A percentile compares a stretch with the other conserved stretches of the same genome.
These are phyloP conservation scores for Agaricales sp. DNA, from an alignment of 1,284 basidiomycete species.

Conservation along the genomic window DNA sequence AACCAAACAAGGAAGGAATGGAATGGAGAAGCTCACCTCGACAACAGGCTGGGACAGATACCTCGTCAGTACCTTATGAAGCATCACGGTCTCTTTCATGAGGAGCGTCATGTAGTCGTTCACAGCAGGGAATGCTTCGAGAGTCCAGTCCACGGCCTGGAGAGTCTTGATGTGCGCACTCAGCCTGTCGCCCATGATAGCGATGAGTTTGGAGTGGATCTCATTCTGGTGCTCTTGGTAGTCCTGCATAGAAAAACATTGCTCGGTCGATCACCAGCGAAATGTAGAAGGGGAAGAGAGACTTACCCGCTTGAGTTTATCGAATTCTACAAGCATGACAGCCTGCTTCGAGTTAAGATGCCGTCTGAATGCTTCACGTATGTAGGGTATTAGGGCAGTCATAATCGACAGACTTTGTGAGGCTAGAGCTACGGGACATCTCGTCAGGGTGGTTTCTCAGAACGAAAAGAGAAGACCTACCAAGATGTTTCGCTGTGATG, in stretches of 20 bases:
- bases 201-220: conserved; percentile 94
- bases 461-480: conserved; percentile 29
- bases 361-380: conserved; percentile 88
- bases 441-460: conserved; percentile 10
- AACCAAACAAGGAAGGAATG: conserved; percentile 3
- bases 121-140: conserved; percentile 40
- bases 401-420: conserved; percentile 93
- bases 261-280: conserved; percentile 3
- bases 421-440: conserved; percentile 61
- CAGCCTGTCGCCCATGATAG: conserved; percentile 96
- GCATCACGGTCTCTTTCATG: conserved; percentile 90
- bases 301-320: conserved; percentile 88
- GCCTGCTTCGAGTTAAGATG: conserved; percentile 90
- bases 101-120: conserved; percentile 88
- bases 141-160: conserved; percentile 73
- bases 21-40: conserved; percentile 48
- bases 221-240: conserved; percentile 99
- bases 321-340: conserved; percentile 95
- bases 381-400: conserved; percentile 92
- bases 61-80: conserved; percentile 93
- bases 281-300: conserved; percentile 8
- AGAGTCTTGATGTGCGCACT: conserved; percentile 77
- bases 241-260: conserved; percentile 42
- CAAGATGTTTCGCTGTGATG: conserved; percentile 96
- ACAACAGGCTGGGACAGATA: conserved; percentile 75